Percentiles rank a stretch among this genome's conserved stretches.
These are phyloP conservation scores for Moesziomyces sp. DNA, from an alignment of 1,284 basidiomycete genomes.

Conservation along the genomic window DNA sequence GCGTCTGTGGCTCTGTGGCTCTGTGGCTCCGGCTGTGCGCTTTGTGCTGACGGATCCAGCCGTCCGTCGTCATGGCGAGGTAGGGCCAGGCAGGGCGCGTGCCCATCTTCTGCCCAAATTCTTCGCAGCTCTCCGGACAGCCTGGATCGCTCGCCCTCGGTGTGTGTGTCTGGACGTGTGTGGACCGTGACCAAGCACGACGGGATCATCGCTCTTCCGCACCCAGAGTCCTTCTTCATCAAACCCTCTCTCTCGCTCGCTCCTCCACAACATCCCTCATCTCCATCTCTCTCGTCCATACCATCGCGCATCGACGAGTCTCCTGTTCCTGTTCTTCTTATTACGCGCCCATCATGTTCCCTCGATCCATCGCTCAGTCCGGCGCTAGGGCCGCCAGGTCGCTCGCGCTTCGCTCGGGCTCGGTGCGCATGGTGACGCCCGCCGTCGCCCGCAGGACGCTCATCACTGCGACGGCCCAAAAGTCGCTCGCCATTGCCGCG, in stretches of 20 bases:
- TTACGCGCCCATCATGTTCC: constrained; percentile 12
- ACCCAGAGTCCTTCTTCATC: too few species aligned
- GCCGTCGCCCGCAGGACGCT: constrained; percentile 46
- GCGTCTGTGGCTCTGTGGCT: neutral
- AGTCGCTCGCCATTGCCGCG: constrained; percentile 23
- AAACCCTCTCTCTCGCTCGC: too few species aligned
- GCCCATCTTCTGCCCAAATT: constrained; percentile 3
- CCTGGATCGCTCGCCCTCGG: neutral
- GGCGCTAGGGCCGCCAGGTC: constrained; percentile 39
- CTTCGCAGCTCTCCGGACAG: constrained; percentile 6
- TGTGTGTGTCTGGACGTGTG: neutral
- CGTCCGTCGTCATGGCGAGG: neutral
- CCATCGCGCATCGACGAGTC: neutral
- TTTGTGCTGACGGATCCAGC: constrained; percentile 7
- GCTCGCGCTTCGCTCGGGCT: constrained; percentile 38
- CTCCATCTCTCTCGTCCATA: neutral
- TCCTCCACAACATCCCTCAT: neutral
- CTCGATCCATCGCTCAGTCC: constrained; percentile 42
- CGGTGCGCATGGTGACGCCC: constrained; percentile 38
- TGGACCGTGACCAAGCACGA: constrained; percentile 17
- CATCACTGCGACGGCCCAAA: constrained; percentile 34
- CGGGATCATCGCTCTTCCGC: neutral
- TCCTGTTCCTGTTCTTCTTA: neutral
- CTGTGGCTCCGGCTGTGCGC: too few species aligned
- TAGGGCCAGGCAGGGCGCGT: neutral